These are phyloP conservation scores for Chenopodium suecicum DNA, from an alignment of 148 eudicot genomes.

Conservation along the genomic window DNA sequence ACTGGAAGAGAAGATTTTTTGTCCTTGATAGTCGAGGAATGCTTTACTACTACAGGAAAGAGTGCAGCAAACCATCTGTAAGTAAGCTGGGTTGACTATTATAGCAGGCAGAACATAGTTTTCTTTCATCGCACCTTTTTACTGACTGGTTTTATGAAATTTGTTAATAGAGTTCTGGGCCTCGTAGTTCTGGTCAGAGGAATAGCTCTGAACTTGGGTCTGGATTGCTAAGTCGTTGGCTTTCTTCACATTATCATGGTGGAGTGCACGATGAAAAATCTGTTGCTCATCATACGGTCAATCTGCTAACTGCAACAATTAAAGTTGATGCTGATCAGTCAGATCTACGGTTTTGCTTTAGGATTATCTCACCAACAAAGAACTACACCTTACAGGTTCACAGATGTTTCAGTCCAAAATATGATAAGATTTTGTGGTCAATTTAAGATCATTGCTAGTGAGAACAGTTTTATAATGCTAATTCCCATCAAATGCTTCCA, in stretches of 20 bases:
- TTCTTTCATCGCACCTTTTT: not conserved
- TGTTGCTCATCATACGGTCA: constrained; percentile 95
- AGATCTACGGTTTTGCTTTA: constrained; percentile 93
- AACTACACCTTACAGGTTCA: constrained; percentile 92
- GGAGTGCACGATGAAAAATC: constrained; percentile 95
- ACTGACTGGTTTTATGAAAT: constrained; percentile 24
- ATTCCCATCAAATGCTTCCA: constrained; percentile 21
- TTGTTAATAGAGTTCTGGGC: constrained; percentile 63
- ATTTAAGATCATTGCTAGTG: not conserved
- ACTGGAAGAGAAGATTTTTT: constrained; percentile 97
- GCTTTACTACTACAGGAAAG: constrained; percentile 89
- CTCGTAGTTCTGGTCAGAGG: constrained; percentile 86
- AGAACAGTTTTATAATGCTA: not conserved
- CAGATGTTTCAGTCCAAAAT: not conserved
- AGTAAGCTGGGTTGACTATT: constrained; percentile 33
- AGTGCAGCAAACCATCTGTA: constrained; percentile 81
- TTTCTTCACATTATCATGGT: constrained; percentile 95
- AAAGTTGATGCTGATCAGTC: constrained; percentile 99
- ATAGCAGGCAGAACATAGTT: not conserved
- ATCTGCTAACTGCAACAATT: constrained; percentile 90
- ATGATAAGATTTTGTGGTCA: not conserved
- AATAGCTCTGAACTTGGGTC: constrained; percentile 98
- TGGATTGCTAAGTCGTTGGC: constrained; percentile 98
- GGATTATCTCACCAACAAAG: constrained; percentile 96
- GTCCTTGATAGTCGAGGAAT: constrained; percentile 96